These are phyloP conservation scores for Nicotiana paniculata DNA, from an alignment of 257 asterid species.

Conservation along the genomic window DNA sequence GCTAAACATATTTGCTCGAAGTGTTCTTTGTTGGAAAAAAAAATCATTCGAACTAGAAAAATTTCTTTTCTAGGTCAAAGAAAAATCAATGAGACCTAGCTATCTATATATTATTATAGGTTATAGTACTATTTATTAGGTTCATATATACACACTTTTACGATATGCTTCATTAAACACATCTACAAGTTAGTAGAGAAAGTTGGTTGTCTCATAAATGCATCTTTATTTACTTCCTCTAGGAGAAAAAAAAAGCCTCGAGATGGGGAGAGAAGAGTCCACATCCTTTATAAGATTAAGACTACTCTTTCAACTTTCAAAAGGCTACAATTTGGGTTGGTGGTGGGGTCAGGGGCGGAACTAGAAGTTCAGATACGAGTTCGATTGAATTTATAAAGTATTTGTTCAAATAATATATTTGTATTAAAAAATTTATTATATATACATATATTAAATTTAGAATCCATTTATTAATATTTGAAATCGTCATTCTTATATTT, in stretches of 20 bases:
- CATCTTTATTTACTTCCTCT: not conserved
- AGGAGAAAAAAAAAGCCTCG: not conserved
- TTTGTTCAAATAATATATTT: no score
- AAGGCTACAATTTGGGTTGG: not conserved
- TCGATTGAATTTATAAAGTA: no score
- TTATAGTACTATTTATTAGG: slow-evolving; percentile 8
- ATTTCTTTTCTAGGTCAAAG: not conserved
- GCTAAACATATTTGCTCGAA: not conserved
- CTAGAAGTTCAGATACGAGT: no score
- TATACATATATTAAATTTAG: no score
- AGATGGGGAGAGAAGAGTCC: not conserved
- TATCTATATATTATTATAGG: not conserved
- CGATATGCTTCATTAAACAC: slow-evolving; percentile 11
- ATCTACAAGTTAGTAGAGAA: slow-evolving; percentile 21
- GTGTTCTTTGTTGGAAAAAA: not conserved
- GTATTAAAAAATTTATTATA: no score
- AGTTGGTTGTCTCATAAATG: slow-evolving; percentile 8
- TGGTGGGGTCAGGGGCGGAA: no score
- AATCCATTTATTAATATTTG: no score
- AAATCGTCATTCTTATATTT: no score
- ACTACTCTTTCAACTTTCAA: not conserved
- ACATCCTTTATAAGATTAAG: slow-evolving; percentile 8
- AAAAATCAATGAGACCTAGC: not conserved
- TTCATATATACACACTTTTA: not conserved
- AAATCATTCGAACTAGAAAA: not conserved